These are phyloP conservation scores for Sporothrix mexicana DNA, from an alignment of 2,329 filamentous ascomycete genomes.

Conservation along the genomic window DNA sequence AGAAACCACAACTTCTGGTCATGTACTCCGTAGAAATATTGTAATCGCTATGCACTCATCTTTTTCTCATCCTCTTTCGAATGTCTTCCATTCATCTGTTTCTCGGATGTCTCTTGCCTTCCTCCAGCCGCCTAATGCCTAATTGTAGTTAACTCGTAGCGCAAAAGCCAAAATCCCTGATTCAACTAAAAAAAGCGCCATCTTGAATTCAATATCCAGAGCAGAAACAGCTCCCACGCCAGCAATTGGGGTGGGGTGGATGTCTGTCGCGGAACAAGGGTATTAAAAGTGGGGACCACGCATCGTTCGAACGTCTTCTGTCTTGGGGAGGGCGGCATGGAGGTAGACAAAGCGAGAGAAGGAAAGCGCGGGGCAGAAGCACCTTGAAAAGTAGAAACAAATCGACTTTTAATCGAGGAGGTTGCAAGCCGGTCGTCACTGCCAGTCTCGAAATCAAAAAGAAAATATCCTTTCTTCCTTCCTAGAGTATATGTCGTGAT, in stretches of 20 bases:
- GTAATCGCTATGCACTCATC: no score
- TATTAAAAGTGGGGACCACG: constrained; percentile 24
- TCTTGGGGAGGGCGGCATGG: background rate
- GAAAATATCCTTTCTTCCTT: background rate
- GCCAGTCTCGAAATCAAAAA: background rate
- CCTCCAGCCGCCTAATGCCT: background rate
- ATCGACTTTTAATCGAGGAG: background rate
- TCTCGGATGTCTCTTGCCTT: background rate
- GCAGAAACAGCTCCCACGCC: background rate
- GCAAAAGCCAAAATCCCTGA: background rate
- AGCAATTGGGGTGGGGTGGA: constrained; percentile 20
- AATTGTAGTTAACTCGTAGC: constrained; percentile 1
- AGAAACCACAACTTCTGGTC: no score
- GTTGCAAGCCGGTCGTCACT: background rate
- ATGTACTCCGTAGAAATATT: no score
- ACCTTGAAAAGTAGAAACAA: background rate
- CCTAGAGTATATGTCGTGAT: background rate
- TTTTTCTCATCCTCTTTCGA: no score
- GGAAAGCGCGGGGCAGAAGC: background rate
- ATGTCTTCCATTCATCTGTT: no score
- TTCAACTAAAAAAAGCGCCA: background rate
- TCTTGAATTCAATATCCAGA: background rate
- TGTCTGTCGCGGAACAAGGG: constrained; percentile 11
- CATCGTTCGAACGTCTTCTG: constrained; percentile 7
- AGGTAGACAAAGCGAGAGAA: background rate